phyloP scores from a whole-genome alignment of 805 yeast species.

The Grigorovia humatica region DNA sequence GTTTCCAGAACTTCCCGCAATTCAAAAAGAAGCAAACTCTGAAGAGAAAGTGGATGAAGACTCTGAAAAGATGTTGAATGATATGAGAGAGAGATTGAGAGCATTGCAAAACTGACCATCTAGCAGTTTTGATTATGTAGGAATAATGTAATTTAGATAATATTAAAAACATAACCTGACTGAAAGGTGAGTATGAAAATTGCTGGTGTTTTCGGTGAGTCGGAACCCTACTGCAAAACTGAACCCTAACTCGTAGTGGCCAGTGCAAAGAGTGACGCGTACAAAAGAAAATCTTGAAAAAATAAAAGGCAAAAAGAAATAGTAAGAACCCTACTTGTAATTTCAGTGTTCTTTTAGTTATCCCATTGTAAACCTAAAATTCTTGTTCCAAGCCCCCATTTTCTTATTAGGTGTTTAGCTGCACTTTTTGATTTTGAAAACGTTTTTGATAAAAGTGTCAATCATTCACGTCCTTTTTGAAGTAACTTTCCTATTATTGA shows the following conservation, averaged over 20 bases:
- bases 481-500: too few species aligned
- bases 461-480: neutral
- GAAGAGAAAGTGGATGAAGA: conserved; percentile 45
- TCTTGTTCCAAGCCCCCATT: neutral
- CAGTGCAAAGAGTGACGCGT: too few species aligned
- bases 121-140: neutral
- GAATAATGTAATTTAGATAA: neutral
- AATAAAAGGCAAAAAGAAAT: too few species aligned
- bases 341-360: too few species aligned
- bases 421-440: neutral
- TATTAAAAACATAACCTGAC: neutral
- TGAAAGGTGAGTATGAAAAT: neutral
- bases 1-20: conserved; percentile 9
- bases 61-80: conserved; percentile 64
- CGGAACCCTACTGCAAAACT: too few species aligned
- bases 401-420: neutral
- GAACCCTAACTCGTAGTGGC: too few species aligned
- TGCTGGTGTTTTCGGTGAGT: too few species aligned
- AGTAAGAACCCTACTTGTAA: neutral
- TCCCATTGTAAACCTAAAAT: neutral
- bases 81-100: conserved; percentile 80
- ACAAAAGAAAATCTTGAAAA: too few species aligned
- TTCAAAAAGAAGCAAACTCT: conserved; percentile 30
- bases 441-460: neutral
- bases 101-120: conserved; percentile 56